phyloP scores from a whole-genome alignment of 768 basidiomycete genomes.

The Naganishia onofrii region DNA sequence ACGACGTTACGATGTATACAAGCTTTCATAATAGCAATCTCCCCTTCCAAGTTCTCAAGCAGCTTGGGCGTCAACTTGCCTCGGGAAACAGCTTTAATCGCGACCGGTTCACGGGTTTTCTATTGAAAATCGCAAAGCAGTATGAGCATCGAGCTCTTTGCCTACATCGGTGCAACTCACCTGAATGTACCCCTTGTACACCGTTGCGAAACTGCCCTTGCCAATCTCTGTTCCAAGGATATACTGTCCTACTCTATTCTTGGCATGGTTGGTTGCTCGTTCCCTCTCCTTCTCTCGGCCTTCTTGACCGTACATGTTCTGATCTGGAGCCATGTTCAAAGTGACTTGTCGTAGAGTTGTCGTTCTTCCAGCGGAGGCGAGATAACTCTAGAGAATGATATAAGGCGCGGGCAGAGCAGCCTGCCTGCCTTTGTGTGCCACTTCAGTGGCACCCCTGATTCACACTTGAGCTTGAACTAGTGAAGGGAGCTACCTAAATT shows the following conservation, averaged over 20 bases:
- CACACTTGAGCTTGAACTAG: too few species aligned
- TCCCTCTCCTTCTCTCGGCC: constrained; percentile 19
- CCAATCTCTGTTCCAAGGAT: constrained; percentile 54
- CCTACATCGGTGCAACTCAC: constrained; percentile 55
- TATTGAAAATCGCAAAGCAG: constrained; percentile 42
- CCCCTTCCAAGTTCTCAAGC: constrained; percentile 95
- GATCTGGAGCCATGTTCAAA: constrained; percentile 9
- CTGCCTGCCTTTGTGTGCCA: too few species aligned
- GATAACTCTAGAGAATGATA: too few species aligned
- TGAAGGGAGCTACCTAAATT: too few species aligned
- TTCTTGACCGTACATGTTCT: constrained; percentile 4
- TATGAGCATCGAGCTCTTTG: not conserved
- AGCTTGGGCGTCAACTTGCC: constrained; percentile 85
- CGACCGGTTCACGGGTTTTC: constrained; percentile 72
- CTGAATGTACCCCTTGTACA: constrained; percentile 88
- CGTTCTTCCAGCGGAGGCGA: too few species aligned
- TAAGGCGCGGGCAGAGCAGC: too few species aligned
- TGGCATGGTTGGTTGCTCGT: constrained; percentile 17
- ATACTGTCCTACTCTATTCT: constrained; percentile 52
- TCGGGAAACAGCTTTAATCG: constrained; percentile 89
- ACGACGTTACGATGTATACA: constrained; percentile 92
- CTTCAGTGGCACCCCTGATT: too few species aligned
- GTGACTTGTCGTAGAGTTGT: too few species aligned
- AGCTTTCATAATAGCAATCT: constrained; percentile 93
- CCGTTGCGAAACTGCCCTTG: constrained; percentile 86